Evolutionary conservation across 257 asterid species (phyloP).

Genomic region (Hygrophila difformis): DNA sequence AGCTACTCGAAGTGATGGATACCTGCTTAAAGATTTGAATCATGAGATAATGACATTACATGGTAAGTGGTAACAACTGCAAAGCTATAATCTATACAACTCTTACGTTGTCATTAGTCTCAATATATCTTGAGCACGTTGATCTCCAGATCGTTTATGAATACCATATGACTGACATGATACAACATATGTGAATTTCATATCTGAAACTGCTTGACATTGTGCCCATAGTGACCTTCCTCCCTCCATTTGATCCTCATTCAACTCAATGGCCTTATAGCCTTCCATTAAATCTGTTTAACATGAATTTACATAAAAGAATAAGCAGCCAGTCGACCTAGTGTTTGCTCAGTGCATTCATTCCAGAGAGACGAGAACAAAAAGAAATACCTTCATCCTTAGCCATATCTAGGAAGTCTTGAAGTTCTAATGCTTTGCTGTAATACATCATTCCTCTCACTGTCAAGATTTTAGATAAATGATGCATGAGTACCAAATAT

Average conservation of each 20-base stretch:
- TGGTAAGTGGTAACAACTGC: constrained; percentile 1
- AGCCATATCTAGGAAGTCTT: constrained; percentile 93
- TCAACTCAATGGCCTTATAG: constrained; percentile 79
- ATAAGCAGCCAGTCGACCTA: neutral
- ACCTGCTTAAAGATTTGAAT: constrained; percentile 29
- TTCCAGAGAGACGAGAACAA: constrained; percentile 7
- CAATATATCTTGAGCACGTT: constrained; percentile 83
- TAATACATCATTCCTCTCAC: constrained; percentile 97
- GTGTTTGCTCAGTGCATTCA: neutral
- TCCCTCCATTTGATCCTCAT: constrained; percentile 76
- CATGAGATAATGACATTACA: constrained; percentile 13
- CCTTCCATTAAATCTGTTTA: constrained; percentile 80
- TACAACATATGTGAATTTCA: constrained; percentile 85
- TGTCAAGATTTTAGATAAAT: constrained; percentile 24
- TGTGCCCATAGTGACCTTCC: constrained; percentile 74
- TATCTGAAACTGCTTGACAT: constrained; percentile 86
- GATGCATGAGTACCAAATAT: constrained; percentile 4
- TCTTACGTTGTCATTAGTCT: constrained; percentile 79
- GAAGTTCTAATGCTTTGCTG: constrained; percentile 89
- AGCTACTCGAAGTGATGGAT: constrained; percentile 84
- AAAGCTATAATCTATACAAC: constrained; percentile 5
- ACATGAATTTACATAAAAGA: constrained; percentile 10
- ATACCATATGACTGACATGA: constrained; percentile 85
- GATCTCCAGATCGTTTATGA: constrained; percentile 84
- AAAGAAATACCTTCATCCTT: constrained; percentile 61